phyloP scores from a whole-genome alignment of 2,329 filamentous ascomycete genomes.

The Trichoderma breve region DNA sequence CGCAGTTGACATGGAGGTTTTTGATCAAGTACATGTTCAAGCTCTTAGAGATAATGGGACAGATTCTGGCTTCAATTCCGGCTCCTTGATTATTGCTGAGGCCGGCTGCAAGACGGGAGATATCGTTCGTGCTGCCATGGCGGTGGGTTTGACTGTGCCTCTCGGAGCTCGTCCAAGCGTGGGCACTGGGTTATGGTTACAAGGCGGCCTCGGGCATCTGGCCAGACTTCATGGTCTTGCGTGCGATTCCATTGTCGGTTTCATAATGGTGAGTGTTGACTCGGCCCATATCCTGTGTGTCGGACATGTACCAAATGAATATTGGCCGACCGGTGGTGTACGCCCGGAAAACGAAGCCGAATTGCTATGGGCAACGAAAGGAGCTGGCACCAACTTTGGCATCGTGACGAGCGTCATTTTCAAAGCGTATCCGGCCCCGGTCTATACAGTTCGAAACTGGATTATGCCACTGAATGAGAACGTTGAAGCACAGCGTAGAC shows the following conservation, averaged over 20 bases:
- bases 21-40: slow-evolving; percentile 49
- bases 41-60: slow-evolving; percentile 23
- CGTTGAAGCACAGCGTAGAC: slow-evolving; percentile 29
- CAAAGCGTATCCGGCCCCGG: slow-evolving; percentile 43
- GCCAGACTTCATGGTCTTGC: slow-evolving; percentile 53
- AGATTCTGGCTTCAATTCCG: slow-evolving; percentile 21
- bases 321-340: slow-evolving; percentile 41
- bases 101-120: slow-evolving; percentile 57
- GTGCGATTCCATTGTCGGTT: slow-evolving; percentile 60
- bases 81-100: slow-evolving; percentile 47
- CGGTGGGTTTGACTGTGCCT: slow-evolving; percentile 52
- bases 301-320: slow-evolving; percentile 48
- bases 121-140: slow-evolving; percentile 49
- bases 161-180: slow-evolving; percentile 62
- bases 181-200: slow-evolving; percentile 61
- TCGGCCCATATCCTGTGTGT: slow-evolving; percentile 48
- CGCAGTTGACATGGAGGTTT: slow-evolving; percentile 57
- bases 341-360: slow-evolving; percentile 48
- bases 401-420: slow-evolving; percentile 55
- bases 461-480: slow-evolving; percentile 33
- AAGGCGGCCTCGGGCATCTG: slow-evolving; percentile 64
- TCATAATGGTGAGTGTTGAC: slow-evolving; percentile 53
- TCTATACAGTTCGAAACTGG: slow-evolving; percentile 43
- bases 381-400: slow-evolving; percentile 59
- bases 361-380: slow-evolving; percentile 57